These are phyloP conservation scores for Pseudogymnoascus sp. DNA, from an alignment of 2,329 filamentous ascomycete genomes.

Conservation along the genomic window DNA sequence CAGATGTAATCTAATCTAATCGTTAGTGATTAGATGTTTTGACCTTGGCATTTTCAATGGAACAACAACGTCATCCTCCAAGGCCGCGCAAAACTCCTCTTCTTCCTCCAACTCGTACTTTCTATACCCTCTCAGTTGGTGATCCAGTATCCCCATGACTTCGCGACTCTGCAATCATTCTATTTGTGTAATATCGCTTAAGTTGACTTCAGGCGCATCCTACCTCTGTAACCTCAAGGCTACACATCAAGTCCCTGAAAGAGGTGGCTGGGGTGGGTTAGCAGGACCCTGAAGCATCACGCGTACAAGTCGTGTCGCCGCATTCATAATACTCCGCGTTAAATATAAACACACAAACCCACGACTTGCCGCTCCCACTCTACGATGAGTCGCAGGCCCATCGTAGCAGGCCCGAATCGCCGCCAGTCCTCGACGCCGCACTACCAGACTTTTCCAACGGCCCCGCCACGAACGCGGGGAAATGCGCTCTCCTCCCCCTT, in stretches of 20 bases:
- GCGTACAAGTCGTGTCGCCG: background rate
- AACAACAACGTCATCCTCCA: background rate
- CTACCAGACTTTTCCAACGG: slow-evolving; percentile 76
- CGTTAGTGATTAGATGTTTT: background rate
- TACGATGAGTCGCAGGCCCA: background rate
- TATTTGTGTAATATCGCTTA: background rate
- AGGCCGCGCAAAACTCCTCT: background rate
- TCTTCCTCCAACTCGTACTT: background rate
- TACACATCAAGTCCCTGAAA: background rate
- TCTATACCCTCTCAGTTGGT: background rate
- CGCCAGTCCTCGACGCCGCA: slow-evolving; percentile 41
- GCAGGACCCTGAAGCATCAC: background rate
- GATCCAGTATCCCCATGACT: background rate
- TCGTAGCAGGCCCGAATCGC: slow-evolving; percentile 13
- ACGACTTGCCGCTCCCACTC: background rate
- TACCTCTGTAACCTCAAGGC: background rate
- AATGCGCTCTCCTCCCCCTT: slow-evolving; percentile 27
- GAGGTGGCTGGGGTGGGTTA: background rate
- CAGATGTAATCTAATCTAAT: background rate
- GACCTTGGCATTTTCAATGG: background rate
- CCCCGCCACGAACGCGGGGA: slow-evolving; percentile 60
- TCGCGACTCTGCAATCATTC: background rate
- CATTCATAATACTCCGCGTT: background rate
- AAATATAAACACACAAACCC: background rate
- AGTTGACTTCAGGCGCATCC: background rate